These are phyloP conservation scores for Eucalyptus rudis DNA, from an alignment of 345 rosid species.

Conservation along the genomic window DNA sequence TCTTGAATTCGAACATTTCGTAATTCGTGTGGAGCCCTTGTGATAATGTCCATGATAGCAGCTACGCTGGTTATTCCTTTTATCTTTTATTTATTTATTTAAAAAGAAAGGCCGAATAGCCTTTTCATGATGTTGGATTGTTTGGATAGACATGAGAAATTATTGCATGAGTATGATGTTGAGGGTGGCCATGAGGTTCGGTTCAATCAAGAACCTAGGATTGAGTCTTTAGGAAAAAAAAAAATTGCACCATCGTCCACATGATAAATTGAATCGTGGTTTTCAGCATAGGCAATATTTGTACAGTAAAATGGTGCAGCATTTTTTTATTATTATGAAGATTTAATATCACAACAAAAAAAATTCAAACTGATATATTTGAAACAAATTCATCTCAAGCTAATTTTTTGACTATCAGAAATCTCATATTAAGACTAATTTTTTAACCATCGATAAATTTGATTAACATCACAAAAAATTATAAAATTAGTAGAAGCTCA, in stretches of 20 bases:
- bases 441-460: too few species aligned
- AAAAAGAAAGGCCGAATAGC: not conserved
- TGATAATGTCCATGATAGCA: not conserved
- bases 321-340: not conserved
- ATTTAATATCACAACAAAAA: not conserved
- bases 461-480: too few species aligned
- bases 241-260: not conserved
- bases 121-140: not conserved
- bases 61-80: not conserved
- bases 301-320: not conserved
- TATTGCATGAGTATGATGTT: not conserved
- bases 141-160: not conserved
- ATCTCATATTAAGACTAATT: too few species aligned
- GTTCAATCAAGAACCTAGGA: not conserved
- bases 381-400: rapidly evolving
- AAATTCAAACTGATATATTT: too few species aligned
- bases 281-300: not conserved
- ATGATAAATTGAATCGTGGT: not conserved
- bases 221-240: not conserved
- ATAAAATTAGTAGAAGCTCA: rapidly evolving
- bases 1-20: not conserved
- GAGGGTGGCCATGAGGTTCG: not conserved
- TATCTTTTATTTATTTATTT: not conserved
- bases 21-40: not conserved
- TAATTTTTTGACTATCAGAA: rapidly evolving